Percentiles rank a stretch among this genome's conserved stretches.
Evolutionary conservation across 495 filamentous ascomycete species (phyloP).

Genomic region (Darksidea phi): DNA sequence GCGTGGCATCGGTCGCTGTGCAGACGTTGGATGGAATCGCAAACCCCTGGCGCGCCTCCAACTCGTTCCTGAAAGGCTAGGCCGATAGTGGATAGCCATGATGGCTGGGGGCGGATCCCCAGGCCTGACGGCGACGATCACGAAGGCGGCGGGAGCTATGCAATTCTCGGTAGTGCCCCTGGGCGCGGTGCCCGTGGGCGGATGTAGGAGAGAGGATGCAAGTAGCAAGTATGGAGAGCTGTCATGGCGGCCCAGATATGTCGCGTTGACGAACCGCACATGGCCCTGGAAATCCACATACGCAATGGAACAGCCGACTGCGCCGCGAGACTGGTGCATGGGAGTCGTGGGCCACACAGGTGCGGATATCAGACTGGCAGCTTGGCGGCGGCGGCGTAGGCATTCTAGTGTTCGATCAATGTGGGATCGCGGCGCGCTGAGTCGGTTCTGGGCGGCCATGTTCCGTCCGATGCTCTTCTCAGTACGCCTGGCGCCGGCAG

Average conservation of each 20-base stretch:
- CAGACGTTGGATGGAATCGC: not conserved
- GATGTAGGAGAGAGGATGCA: no score
- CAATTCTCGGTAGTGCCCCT: not conserved
- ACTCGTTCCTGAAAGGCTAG: not conserved
- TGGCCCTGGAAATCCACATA: no score
- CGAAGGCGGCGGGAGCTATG: not conserved
- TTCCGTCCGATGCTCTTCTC: no score
- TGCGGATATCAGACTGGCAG: not conserved
- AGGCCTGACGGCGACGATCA: not conserved
- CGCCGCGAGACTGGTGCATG: not conserved
- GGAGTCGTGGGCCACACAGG: not conserved
- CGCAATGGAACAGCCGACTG: no score
- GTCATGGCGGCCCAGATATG: no score
- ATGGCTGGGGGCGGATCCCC: not conserved
- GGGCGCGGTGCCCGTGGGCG: not conserved
- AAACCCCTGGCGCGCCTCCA: not conserved
- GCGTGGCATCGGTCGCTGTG: not conserved
- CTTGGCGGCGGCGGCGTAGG: not conserved
- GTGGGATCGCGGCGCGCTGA: no score
- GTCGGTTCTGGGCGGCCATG: no score
- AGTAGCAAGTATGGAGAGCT: no score
- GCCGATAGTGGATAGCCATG: not conserved
- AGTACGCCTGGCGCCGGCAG: no score
- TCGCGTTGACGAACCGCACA: no score
- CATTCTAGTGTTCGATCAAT: no score